Evolutionary conservation across 768 basidiomycete genomes (phyloP).

Genomic region (Coprinopsis cinerea): DNA sequence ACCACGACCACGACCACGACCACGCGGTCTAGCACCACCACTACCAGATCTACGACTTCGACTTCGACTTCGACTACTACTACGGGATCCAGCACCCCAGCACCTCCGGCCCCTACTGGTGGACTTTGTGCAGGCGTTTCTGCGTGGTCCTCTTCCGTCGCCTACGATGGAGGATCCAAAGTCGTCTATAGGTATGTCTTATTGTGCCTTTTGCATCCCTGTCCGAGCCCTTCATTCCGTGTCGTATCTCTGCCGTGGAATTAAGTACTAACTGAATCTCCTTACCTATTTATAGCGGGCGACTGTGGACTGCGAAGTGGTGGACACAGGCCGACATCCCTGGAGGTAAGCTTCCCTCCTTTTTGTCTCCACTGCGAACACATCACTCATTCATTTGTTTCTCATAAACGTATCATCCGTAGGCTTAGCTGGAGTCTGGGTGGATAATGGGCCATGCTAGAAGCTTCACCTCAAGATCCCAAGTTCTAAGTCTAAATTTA

Average conservation of each 20-base stretch:
- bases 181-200: slow-evolving; percentile 46
- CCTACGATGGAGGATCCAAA: slow-evolving; percentile 47
- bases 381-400: too few species aligned
- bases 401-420: slow-evolving; percentile 7
- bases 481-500: background rate
- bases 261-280: slow-evolving; percentile 1
- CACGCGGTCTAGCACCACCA: slow-evolving; percentile 13
- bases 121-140: slow-evolving; percentile 43
- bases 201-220: too few species aligned
- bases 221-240: slow-evolving; percentile 6
- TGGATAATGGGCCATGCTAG: slow-evolving; percentile 48
- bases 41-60: slow-evolving; percentile 19
- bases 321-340: slow-evolving; percentile 57
- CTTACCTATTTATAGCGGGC: slow-evolving; percentile 22
- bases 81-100: slow-evolving; percentile 16
- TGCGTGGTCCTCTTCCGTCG: slow-evolving; percentile 42
- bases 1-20: slow-evolving; percentile 15
- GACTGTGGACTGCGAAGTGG: slow-evolving; percentile 48
- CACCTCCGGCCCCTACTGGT: slow-evolving; percentile 23
- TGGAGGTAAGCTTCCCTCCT: slow-evolving; percentile 29
- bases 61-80: slow-evolving; percentile 17
- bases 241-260: too few species aligned
- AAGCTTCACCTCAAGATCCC: too few species aligned
- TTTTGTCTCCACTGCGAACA: too few species aligned
- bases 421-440: slow-evolving; percentile 51